phyloP scores from a whole-genome alignment of 495 filamentous ascomycete species.

The Umbilicaria muhlenbergii region DNA sequence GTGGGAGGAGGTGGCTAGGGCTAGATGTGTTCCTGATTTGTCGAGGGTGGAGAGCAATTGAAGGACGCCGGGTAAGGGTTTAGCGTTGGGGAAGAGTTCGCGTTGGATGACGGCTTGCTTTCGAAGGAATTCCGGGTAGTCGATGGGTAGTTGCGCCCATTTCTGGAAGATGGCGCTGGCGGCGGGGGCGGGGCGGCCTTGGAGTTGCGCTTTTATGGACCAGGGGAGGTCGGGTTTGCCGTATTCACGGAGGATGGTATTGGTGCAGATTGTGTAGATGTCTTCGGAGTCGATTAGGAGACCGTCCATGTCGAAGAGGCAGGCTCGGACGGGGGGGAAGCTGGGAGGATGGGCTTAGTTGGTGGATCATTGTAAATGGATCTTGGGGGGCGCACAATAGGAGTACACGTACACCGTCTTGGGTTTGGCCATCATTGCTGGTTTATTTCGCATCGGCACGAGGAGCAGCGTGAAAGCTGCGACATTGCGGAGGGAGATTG shows the following conservation, averaged over 20 bases:
- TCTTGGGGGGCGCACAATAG: conserved; percentile 5
- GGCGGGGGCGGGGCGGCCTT: conserved; percentile 72
- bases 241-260: conserved; percentile 62
- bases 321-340: conserved; percentile 69
- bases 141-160: conserved; percentile 81
- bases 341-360: conserved; percentile 20
- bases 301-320: conserved; percentile 98
- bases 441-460: neutral
- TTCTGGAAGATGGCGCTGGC: conserved; percentile 45
- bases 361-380: neutral
- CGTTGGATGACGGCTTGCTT: conserved; percentile 46
- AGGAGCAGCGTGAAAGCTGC: too few species aligned
- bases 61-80: conserved; percentile 65
- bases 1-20: conserved; percentile 72
- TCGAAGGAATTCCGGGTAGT: conserved; percentile 41
- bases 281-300: conserved; percentile 91
- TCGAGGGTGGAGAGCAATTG: conserved; percentile 42
- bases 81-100: conserved; percentile 52
- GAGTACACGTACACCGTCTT: conserved; percentile 12
- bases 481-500: too few species aligned
- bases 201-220: conserved; percentile 85
- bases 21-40: conserved; percentile 50
- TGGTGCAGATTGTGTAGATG: conserved; percentile 70
- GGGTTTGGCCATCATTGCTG: conserved; percentile 3
- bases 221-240: conserved; percentile 63